Evolutionary conservation across 768 basidiomycete species (phyloP), one percentile per base, ranked within the genome.

Genomic region (Suillus luteus): DNA sequence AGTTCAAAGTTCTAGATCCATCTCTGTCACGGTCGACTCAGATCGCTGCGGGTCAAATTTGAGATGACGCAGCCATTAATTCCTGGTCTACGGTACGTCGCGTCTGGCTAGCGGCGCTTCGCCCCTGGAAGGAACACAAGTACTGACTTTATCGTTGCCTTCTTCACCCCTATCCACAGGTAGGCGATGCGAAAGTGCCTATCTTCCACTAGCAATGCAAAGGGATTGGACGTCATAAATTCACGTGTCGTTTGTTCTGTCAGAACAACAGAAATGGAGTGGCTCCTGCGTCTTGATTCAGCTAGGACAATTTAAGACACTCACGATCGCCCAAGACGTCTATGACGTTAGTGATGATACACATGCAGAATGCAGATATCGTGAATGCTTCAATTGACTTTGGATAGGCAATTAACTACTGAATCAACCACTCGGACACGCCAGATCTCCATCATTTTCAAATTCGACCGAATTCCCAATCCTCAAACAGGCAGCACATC

Each of bases 401-500:
- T 7, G 14, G 27, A 15, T 17, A 17, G 15, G 14, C 27, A 17
- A 19, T 19, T 10, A 1, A 19, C 31, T 10, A 11, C 17, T 54
- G 6, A 17, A 54, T 33, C 19, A 10, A 19, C 51, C 15, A 51
- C 14, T 38, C 15, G 12, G 12, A 12, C 14, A 55, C 12, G 1
- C 24, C 14, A 12, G 24, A 58, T 41, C 35, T 55, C n/a, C 24
- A 19, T 22, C 48, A 49, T 24, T 10, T 27, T 11, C 27, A 58
- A 41, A 58, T 58, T 8, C 11, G 57, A 41, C 38, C 38, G 40
- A 41, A 58, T 19, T 58, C 57, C 40, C 57, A 58, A 27, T 24
- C 72, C 1, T 75, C 74, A 62, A 75, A 55, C 17, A 75, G 48
- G 38, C 55, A 63, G 24, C 61, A 63, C 74, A 75, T 76, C 5